Evolutionary conservation across 495 filamentous ascomycete genomes (phyloP), one percentile per base, ranked within the genome.

Genomic region (Hypoxylon intermedium): DNA sequence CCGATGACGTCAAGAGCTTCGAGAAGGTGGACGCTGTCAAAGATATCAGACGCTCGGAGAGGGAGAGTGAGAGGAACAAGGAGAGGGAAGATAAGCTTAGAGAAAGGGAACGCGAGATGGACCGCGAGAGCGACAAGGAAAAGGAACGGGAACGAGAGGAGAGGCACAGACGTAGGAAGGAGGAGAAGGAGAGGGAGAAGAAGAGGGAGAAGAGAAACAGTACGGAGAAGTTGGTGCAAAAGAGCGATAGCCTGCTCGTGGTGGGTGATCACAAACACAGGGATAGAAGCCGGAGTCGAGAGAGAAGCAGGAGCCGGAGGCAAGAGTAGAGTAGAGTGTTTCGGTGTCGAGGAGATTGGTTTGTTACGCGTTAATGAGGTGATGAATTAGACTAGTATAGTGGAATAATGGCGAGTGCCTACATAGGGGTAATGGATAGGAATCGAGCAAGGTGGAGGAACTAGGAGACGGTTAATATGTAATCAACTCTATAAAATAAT

Each of bases 1-100:
- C 78, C 9, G 77, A 82, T 67, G 76, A 82, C 45, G 77, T 82
- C 23, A 75, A 76, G 62, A 69, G 70, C 51, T 71, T 80, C 21
- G 75, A 79, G 55, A 70, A 72, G 57, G 63, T 70, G n/a, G 71
- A 70, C 5, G 67, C 44, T 6, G 58, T 68, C 5, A 44, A 24
- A 12, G 71, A 66, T 7, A 60, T 60, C 21, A 50, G 43, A 37
- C 54, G 41, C 16, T 26, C 60, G 15, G 19, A 63, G 19, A 49
- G 58, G n/a, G 67, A 63, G 1, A 47, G 48, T 5, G 48, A 9
- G 15, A 21, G 18, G 9, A 40, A n/a, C 26, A 21, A 26, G 13
- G 57, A 57, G 31, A 21, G 51, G 30, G 67, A 69, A 30, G 53
- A 57, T 16, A 51, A 45, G 21, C 43, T 58, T 15, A 41, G 26